Percentiles rank a stretch among this genome's conserved stretches.
Evolutionary conservation across 106 monocot genomes (phyloP).

Genomic region (Iris macrosiphon): DNA sequence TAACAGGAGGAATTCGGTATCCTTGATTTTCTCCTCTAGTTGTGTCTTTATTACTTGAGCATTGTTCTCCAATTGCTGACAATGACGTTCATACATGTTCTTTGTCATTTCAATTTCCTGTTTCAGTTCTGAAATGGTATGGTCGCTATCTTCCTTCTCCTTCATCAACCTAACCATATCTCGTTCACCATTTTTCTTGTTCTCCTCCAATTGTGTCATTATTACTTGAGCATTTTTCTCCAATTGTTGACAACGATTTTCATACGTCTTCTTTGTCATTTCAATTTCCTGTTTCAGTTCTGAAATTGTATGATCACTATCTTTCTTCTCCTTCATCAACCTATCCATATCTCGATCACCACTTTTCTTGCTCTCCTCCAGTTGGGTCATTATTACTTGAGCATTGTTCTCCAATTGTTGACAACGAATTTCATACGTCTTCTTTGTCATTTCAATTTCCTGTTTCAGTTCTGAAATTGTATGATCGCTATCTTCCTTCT

Average conservation of each 20-base stretch:
- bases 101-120: constrained; percentile 42
- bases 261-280: constrained; percentile 32
- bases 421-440: no score
- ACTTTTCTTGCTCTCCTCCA: constrained; percentile 57
- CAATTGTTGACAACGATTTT: constrained; percentile 31
- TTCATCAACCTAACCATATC: constrained; percentile 35
- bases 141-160: constrained; percentile 28
- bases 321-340: constrained; percentile 70
- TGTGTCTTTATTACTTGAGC: constrained; percentile 20
- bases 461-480: no score
- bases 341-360: constrained; percentile 42
- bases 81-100: constrained; percentile 37
- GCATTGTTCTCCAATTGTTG: no score
- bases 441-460: no score
- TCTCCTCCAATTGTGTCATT: no score
- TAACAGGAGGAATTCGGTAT: constrained; percentile 40
- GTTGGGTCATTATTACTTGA: no score
- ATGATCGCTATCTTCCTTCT: constrained; percentile 22
- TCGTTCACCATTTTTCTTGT: constrained; percentile 37
- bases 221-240: no score
- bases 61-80: constrained; percentile 37
- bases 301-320: constrained; percentile 44
- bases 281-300: constrained; percentile 59
- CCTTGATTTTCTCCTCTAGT: constrained; percentile 41
- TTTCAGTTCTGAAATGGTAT: constrained; percentile 50